Base-by-base conservation (phyloP, 2,329 filamentous ascomycete genomes). In the Pseudopithomyces maydicus region DNA sequence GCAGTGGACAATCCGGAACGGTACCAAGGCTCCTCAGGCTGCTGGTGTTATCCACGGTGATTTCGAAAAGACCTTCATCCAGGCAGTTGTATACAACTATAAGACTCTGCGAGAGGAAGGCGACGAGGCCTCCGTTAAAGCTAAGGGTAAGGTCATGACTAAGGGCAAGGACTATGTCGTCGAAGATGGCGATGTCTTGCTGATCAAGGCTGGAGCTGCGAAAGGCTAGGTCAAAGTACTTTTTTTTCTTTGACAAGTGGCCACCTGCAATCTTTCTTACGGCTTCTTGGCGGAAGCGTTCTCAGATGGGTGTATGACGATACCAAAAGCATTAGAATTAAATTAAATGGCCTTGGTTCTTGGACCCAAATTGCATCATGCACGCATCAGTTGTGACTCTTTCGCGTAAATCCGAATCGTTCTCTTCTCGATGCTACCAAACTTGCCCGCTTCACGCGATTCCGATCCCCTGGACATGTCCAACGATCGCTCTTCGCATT, bases 21-120 rank as follows among this genome's bases (percentile, higher is more conserved):
- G 92, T 68, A 97, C 90, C 74, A 99, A 99, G 83, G 95, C 95
- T n/a, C 95, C 95, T 17, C 90, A 96, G 74, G 95, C 95, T 45
- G 95, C 95, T 36, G 95, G 95, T 84, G 95, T 99, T 62, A 99
- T 99, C 67, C 95, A 99, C 81, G 91, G 89, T 66, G 95, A 99
- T 77, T 98, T 99, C 66, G 95, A 99, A 80, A 99, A 99, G 88
- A 99, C 96, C 0, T 99, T 99, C 76, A 99, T 99, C 70, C 96
- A 99, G 81, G 90, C 85, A 62, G 85, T 99, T 63, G 92, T 97
- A 29, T 98, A 96, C 82, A 98, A 97, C 82, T 99, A 87, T 80
- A 82, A 76, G 23, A 80, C 84, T 2, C 81, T 99, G 52, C 92
- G 89, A 80, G 95, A 98, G 79, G 82, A 90, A 47, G 94, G 94